A percentile compares a stretch with the other conserved stretches of the same genome.
Evolutionary conservation across 768 basidiomycete species (phyloP).

Genomic region (Boletus edulis): DNA sequence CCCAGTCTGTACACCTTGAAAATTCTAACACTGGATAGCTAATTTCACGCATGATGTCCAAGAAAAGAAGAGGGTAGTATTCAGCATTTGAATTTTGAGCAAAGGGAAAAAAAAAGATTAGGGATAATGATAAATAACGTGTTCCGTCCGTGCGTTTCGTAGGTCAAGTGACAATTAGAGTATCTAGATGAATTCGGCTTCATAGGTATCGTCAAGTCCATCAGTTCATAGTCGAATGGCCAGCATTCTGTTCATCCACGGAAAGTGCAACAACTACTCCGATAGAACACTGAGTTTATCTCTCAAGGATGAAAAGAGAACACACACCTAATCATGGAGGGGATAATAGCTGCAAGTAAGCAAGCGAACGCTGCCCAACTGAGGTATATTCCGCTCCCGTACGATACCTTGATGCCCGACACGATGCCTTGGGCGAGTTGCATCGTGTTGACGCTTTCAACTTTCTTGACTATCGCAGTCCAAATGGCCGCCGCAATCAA

Average conservation of each 20-base stretch:
- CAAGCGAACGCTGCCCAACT: conserved; percentile 75
- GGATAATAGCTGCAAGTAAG: conserved; percentile 61
- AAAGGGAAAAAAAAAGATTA: background rate
- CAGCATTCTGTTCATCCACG: conserved; percentile 50
- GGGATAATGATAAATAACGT: conserved; percentile 24
- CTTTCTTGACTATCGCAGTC: conserved; percentile 71
- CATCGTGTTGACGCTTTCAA: conserved; percentile 54
- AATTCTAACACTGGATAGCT: too few relatives aligned
- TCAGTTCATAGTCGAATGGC: conserved; percentile 21
- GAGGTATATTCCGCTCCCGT: conserved; percentile 61
- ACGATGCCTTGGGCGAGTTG: conserved; percentile 40
- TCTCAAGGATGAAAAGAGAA: background rate
- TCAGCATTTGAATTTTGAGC: too few relatives aligned
- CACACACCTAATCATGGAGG: conserved; percentile 75
- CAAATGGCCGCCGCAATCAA: conserved; percentile 73
- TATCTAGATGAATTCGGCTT: background rate
- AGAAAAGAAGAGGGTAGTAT: background rate
- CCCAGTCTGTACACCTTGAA: too few relatives aligned
- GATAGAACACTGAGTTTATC: background rate
- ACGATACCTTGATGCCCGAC: conserved; percentile 62
- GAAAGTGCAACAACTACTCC: conserved; percentile 74
- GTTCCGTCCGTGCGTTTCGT: conserved; percentile 14
- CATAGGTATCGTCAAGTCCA: conserved; percentile 19
- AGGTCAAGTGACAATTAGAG: conserved; percentile 5
- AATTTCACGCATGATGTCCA: background rate